A percentile compares a stretch with the other conserved stretches of the same genome.
Conservation (phyloP, 371 early-diverging fungal species). For the Nosema granulosis region DNA sequence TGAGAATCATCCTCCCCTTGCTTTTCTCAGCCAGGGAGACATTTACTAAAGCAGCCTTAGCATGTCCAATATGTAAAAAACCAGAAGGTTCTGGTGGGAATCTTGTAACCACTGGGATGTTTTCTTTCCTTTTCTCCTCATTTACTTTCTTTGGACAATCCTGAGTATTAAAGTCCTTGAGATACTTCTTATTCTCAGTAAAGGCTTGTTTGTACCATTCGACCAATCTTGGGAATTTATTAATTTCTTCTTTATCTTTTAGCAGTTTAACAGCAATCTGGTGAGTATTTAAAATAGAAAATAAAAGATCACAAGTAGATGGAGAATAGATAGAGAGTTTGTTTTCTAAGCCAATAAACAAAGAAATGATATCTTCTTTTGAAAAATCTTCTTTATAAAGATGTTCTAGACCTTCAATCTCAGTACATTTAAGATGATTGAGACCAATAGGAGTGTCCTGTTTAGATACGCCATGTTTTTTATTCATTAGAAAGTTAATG, state of each 20-base stretch:
- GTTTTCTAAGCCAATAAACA: background rate
- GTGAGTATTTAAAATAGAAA: conserved; percentile 50
- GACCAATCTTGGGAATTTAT: conserved; percentile 26
- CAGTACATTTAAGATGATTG: too few species aligned
- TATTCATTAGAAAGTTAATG: conserved; percentile 40
- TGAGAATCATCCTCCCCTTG: conserved; percentile 83
- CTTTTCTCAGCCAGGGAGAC: conserved; percentile 85
- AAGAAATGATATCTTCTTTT: background rate
- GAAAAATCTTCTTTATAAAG: background rate
- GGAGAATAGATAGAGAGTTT: background rate
- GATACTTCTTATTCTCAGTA: conserved; percentile 37
- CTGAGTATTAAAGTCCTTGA: conserved; percentile 57
- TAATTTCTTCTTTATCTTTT: conserved; percentile 41
- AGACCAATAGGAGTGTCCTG: background rate
- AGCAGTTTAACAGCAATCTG: conserved; percentile 12
- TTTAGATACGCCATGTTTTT: conserved; percentile 35
- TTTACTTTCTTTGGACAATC: conserved; percentile 54
- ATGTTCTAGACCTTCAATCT: too few species aligned
- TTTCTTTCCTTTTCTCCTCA: conserved; percentile 34
- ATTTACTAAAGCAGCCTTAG: conserved; percentile 95
- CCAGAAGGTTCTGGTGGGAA: conserved; percentile 98
- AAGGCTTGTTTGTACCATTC: conserved; percentile 47
- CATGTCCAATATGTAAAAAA: conserved; percentile 95
- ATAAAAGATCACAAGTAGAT: conserved; percentile 39
- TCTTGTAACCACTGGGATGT: conserved; percentile 71